Base-by-base conservation (phyloP, 73 alveolate genomes). In the Durusdinium trenchii region DNA sequence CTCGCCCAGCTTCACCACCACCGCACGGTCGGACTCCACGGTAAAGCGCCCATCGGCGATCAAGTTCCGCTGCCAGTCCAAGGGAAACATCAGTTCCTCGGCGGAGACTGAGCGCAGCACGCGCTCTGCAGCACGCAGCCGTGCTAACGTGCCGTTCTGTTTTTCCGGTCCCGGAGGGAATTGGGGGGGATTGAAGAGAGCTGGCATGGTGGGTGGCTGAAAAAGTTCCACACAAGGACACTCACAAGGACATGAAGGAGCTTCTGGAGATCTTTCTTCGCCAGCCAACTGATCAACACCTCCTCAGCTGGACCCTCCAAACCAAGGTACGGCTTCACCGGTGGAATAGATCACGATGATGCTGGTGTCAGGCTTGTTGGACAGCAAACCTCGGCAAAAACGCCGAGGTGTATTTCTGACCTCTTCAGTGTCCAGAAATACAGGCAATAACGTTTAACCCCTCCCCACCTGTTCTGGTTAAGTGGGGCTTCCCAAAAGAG, bases 291-390 rank as follows among this genome's bases (percentile, higher is more conserved):
- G 73, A 60, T 60, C 30, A 23, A 60, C 30, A 23, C 73, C 30
- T 60, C n/a, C 73, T 32, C 73, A 60, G 73, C 23, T 57, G 12
- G 69, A 57, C 23, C 12, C 69, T 57, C 12, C 69, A 57, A 57
- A 57, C 12, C 12, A 23, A 79, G 90, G 1, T 48, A 48, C 96
- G 10, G 96, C 96, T 32, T 89, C 96, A 26, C 96, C 35, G 26
- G 96, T 84, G 2, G 97, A 90, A 57, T 46, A 90, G 23, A 90
- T 87, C 32, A 90, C 89, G 30, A 90, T 79, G 30, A 90, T 87
- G 57, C 97, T 64, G 76, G 97, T 67, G 76, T 90, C 97, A 52
- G 60, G 40, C 54, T 69, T 90, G 97, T 90, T 90, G 97, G 97
- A 90, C 46, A 90, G 96, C 86, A 89, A 47, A 30, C 90, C 90